Evolutionary conservation across 345 rosid species (phyloP).

Genomic region (Pseudoturritis turrita): DNA sequence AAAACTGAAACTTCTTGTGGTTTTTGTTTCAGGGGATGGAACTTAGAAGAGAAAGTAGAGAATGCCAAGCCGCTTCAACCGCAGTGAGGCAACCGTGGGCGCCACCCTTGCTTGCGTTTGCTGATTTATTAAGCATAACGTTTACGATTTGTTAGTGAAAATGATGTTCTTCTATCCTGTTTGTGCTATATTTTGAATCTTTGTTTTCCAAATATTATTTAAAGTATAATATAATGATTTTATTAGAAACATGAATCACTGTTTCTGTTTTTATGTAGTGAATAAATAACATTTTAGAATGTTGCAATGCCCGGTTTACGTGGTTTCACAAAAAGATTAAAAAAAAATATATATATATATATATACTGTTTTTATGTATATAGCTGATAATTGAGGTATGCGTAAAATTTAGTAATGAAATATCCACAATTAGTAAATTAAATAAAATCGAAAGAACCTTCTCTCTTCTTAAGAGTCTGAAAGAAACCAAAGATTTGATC

Average conservation of each 20-base stretch:
- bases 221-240: neutral
- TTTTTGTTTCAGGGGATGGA: conserved; percentile 62
- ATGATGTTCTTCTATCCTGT: neutral
- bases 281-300: neutral
- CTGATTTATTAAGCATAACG: neutral
- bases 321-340: too few species aligned
- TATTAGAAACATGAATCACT: neutral
- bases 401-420: too few species aligned
- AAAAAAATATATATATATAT: too few species aligned
- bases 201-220: neutral
- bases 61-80: conserved; percentile 28
- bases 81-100: conserved; percentile 13
- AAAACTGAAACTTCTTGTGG: conserved; percentile 3
- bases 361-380: too few species aligned
- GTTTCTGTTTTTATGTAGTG: neutral
- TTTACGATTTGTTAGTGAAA: conserved; percentile 3
- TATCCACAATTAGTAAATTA: too few species aligned
- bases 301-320: neutral
- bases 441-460: too few species aligned
- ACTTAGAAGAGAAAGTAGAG: conserved; percentile 57
- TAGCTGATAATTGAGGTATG: too few species aligned
- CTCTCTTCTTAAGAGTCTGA: too few species aligned
- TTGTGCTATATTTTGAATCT: neutral
- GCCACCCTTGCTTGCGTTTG: neutral
- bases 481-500: too few species aligned